phyloP scores from a whole-genome alignment of 345 rosid genomes.

The Firmiana major region DNA sequence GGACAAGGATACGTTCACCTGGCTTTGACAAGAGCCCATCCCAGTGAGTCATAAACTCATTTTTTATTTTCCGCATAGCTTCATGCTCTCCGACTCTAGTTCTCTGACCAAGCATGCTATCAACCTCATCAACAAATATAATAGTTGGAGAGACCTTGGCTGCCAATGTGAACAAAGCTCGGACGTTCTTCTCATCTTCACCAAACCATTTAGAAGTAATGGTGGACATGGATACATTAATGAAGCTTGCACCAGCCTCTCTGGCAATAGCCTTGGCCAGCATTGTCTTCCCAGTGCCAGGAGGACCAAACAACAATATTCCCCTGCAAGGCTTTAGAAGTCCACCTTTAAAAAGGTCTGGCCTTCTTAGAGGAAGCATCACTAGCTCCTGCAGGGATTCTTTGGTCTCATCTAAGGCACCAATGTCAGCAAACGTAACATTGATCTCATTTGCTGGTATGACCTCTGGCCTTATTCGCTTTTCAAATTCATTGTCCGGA shows the following conservation, averaged over 20 bases:
- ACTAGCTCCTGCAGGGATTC: constrained; percentile 85
- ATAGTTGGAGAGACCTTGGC: constrained; percentile 88
- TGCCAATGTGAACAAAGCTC: constrained; percentile 85
- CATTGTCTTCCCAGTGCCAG: constrained; percentile 97
- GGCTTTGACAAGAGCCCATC: constrained; percentile 74
- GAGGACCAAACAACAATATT: constrained; percentile 89
- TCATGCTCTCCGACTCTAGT: constrained; percentile 91
- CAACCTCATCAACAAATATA: constrained; percentile 90
- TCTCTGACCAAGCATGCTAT: constrained; percentile 94
- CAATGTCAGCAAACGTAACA: constrained; percentile 72
- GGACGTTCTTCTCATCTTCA: constrained; percentile 93
- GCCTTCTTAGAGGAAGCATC: constrained; percentile 95
- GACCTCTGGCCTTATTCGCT: constrained; percentile 90
- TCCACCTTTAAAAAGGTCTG: constrained; percentile 81
- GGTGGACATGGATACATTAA: constrained; percentile 92
- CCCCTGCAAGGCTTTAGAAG: constrained; percentile 89
- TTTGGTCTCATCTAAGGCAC: no score
- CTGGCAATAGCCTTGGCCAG: constrained; percentile 93
- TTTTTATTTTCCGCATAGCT: constrained; percentile 75
- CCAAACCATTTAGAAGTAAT: constrained; percentile 96
- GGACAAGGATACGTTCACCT: constrained; percentile 81
- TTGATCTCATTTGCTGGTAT: constrained; percentile 72
- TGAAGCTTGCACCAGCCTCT: constrained; percentile 95
- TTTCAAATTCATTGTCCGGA: constrained; percentile 93
- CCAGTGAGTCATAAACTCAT: constrained; percentile 89